phyloP scores from a whole-genome alignment of 768 basidiomycete genomes.

The Pholiota conissans region DNA sequence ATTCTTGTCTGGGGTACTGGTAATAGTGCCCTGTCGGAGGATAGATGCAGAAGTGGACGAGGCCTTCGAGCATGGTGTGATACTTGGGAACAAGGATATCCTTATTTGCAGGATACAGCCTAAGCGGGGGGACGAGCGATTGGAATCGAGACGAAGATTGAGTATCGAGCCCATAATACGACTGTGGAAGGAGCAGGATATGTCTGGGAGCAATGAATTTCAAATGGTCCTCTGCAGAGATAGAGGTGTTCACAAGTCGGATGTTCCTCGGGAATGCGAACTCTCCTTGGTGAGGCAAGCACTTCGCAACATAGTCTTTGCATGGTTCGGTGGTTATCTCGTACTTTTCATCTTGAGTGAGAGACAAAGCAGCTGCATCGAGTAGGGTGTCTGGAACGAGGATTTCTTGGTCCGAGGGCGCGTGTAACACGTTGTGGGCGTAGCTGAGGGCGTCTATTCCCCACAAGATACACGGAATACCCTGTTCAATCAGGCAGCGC shows the following conservation, averaged over 20 bases:
- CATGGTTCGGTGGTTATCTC: not conserved
- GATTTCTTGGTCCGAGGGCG: not conserved
- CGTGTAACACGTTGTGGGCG: not conserved
- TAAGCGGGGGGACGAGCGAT: not conserved
- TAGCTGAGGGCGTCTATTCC: not conserved
- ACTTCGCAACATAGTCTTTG: not conserved
- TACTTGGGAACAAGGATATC: not conserved
- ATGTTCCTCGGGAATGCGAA: not conserved
- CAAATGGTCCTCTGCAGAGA: not conserved
- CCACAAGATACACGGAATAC: not conserved
- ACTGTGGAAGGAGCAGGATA: not conserved
- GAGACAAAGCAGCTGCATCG: not conserved
- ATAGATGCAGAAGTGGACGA: not conserved
- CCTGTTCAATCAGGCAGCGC: not conserved
- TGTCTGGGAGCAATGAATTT: not conserved
- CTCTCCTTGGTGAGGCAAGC: not conserved
- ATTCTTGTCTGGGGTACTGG: not conserved
- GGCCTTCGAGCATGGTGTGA: not conserved
- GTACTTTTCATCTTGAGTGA: not conserved
- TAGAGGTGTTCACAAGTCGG: not conserved
- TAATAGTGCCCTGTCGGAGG: not conserved
- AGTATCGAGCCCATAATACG: not conserved
- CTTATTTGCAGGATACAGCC: not conserved
- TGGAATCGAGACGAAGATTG: not conserved
- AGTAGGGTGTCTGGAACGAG: not conserved